These are phyloP conservation scores for Solanum tarapatanum DNA, from an alignment of 257 asterid genomes.

Conservation along the genomic window DNA sequence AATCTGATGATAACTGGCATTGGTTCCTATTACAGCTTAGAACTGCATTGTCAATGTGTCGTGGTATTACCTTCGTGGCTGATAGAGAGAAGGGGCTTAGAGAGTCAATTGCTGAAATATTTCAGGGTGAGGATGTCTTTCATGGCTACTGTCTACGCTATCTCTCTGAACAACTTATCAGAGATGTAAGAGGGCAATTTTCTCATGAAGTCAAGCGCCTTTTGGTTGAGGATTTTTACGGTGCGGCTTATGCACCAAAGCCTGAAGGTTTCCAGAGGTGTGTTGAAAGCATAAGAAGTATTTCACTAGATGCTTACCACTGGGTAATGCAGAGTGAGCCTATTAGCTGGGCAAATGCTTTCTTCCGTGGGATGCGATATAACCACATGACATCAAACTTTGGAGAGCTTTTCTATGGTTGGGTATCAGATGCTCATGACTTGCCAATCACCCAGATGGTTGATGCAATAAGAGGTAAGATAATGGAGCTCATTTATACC, in stretches of 20 bases:
- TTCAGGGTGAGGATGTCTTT: conserved; percentile 57
- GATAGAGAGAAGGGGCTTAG: conserved; percentile 85
- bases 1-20: conserved; percentile 81
- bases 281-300: conserved; percentile 62
- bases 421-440: conserved; percentile 88
- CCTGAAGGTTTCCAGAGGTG: conserved; percentile 65
- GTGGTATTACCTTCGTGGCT: conserved; percentile 67
- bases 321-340: conserved; percentile 94
- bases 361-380: conserved; percentile 75
- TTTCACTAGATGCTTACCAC: conserved; percentile 69
- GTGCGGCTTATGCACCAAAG: conserved; percentile 57
- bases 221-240: conserved; percentile 59
- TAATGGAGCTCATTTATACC: conserved; percentile 51
- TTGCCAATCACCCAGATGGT: conserved; percentile 95
- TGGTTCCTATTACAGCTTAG: conserved; percentile 89
- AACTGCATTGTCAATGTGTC: conserved; percentile 44
- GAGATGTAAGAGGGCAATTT: conserved; percentile 77
- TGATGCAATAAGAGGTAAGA: conserved; percentile 59
- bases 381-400: conserved; percentile 67
- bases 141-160: conserved; percentile 78
- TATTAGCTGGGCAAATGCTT: conserved; percentile 79
- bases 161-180: conserved; percentile 65
- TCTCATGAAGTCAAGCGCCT: conserved; percentile 88
- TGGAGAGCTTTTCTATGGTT: conserved; percentile 73
- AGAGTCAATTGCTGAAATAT: conserved; percentile 58